Evolutionary conservation across 352 stramenopile genomes (phyloP).

Genomic region (Peronospora destructor): DNA sequence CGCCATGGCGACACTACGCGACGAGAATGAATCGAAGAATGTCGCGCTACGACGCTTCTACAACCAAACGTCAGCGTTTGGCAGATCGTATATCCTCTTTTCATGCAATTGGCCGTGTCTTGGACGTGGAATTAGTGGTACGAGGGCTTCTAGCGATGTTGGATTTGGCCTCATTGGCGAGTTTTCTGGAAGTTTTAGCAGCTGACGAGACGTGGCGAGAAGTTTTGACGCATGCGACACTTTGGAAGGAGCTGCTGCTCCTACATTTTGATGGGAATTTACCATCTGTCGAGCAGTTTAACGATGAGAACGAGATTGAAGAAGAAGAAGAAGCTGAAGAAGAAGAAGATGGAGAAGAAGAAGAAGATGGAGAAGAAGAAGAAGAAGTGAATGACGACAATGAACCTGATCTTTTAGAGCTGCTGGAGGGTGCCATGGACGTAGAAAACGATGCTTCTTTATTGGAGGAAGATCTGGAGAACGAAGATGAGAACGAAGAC

Average conservation of each 20-base stretch:
- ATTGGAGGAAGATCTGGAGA: constrained; percentile 19
- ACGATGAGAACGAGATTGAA: constrained; percentile 9
- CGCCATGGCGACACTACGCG: constrained; percentile 11
- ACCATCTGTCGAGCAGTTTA: constrained; percentile 18
- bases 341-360: constrained; percentile 18
- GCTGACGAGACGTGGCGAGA: constrained; percentile 17
- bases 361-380: constrained; percentile 17
- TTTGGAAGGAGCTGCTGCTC: constrained; percentile 24
- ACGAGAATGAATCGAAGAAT: constrained; percentile 15
- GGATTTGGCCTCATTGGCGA: constrained; percentile 22
- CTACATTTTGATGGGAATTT: constrained; percentile 24
- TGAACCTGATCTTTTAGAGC: constrained; percentile 9
- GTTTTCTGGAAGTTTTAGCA: constrained; percentile 31
- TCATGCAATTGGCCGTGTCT: constrained; percentile 9
- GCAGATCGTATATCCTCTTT: not conserved
- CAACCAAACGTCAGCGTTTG: constrained; percentile 21
- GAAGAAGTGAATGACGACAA: constrained; percentile 5
- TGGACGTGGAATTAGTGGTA: constrained; percentile 32
- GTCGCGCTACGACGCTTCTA: not conserved
- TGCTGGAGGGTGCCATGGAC: constrained; percentile 21
- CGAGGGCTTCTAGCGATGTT: constrained; percentile 22
- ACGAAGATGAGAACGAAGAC: too few relatives aligned
- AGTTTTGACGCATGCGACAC: constrained; percentile 15
- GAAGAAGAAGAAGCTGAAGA: too few relatives aligned
- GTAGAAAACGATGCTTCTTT: constrained; percentile 16